Base-by-base conservation (phyloP, 495 filamentous ascomycete species). In the Lepidopterella palustris region DNA sequence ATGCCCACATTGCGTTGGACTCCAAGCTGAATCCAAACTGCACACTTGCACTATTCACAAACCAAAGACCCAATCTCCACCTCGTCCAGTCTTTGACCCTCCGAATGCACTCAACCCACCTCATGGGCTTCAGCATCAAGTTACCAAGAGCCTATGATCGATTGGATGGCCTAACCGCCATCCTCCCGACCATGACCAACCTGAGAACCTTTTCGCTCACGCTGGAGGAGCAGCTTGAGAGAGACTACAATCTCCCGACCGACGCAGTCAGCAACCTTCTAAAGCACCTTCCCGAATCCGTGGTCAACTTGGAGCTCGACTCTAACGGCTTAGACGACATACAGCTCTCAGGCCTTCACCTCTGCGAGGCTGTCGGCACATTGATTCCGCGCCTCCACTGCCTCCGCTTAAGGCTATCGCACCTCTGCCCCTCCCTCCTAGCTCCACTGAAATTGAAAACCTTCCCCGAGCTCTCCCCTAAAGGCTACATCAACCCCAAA, bases 111-210 rank as follows among this genome's bases (percentile, higher is more conserved):
- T 39, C 55, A 29, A 23, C 31, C 10, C 59, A 61, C 28, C 39
- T 61, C 8, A 57, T 50, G 53, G 59, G 59, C 13, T 56, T 61
- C 23, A 40, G 59, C 20, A 51, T 57, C 11, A 21, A 15, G n/a
- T 40, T 39, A 10, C 11, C 24, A 10, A 24, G 56, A 1, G 39
- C 59, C 5, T 61, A 45, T 18, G 27, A 49, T 20, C 18, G 59
- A 24, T n/a, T 51, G 4, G 20, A 11, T 4, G 59, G 55, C 18
- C 4, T 61, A 1, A 23, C 23, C 27, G 59, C 48, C 4, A 13
- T 42, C 26, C 18, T 61, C 5, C 25, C 59, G 39, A 10, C 13
- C 29, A 25, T 57, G 21, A 13, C 3, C 8, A 50, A 45, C 11
- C 20, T 61, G 25, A n/a, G n/a, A 20, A 51, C 50, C 8, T 56